A percentile compares a stretch with the other conserved stretches of the same genome.
Conservation (phyloP, 1,284 basidiomycete genomes). For the Malassezia sp. region DNA sequence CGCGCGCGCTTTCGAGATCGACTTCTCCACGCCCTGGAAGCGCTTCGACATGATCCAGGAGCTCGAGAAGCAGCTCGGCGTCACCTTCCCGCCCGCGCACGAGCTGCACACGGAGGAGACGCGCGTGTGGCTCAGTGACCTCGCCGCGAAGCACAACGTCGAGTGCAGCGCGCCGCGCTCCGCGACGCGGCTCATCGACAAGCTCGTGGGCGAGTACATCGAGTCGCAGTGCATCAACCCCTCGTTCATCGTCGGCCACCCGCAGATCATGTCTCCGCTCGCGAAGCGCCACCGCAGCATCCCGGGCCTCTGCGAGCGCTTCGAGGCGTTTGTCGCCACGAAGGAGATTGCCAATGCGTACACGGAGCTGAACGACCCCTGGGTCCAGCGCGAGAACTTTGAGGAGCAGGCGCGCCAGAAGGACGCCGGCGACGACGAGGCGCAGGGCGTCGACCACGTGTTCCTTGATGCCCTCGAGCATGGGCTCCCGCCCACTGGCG, state of each 20-base stretch:
- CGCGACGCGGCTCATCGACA: slow-evolving; percentile 88
- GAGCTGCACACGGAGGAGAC: slow-evolving; percentile 77
- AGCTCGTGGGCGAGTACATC: slow-evolving; percentile 93
- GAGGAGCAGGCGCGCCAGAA: slow-evolving; percentile 86
- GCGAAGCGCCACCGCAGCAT: slow-evolving; percentile 52
- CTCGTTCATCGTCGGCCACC: slow-evolving; percentile 89
- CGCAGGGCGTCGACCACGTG: slow-evolving; percentile 71
- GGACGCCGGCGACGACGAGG: slow-evolving; percentile 93
- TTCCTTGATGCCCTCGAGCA: slow-evolving; percentile 68
- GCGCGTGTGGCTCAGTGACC: slow-evolving; percentile 74
- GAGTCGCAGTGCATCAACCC: slow-evolving; percentile 93
- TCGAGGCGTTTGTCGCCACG: slow-evolving; percentile 95
- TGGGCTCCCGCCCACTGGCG: slow-evolving; percentile 90
- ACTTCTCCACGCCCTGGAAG: slow-evolving; percentile 97
- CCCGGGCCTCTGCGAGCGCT: slow-evolving; percentile 82
- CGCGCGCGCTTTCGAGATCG: slow-evolving; percentile 61
- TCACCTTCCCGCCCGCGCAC: slow-evolving; percentile 87
- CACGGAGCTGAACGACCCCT: slow-evolving; percentile 65
- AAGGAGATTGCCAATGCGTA: slow-evolving; percentile 69
- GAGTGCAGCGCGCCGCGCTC: slow-evolving; percentile 92
- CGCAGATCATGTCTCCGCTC: slow-evolving; percentile 97
- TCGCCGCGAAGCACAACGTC: slow-evolving; percentile 77
- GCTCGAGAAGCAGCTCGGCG: slow-evolving; percentile 80
- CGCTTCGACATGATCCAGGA: slow-evolving; percentile 92
- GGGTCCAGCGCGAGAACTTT: slow-evolving; percentile 83